Evolutionary conservation across 1,284 basidiomycete species (phyloP), one percentile per base, ranked within the genome.

Genomic region (Xanthoconium separans): DNA sequence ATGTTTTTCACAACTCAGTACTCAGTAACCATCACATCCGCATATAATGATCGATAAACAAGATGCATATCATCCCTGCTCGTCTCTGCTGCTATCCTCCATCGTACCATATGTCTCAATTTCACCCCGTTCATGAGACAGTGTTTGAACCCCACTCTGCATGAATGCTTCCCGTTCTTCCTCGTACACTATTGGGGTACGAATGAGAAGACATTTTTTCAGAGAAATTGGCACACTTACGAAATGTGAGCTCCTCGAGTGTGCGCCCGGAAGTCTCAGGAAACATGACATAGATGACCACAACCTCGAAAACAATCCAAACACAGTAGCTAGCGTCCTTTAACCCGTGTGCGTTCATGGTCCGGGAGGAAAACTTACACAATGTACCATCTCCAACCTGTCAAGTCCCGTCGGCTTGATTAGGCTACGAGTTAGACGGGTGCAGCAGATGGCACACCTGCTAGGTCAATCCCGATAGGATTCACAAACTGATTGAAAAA

Each of bases 171-270:
- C 60, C 9, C 34, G 51, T 34, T 60, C 62, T 18, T 3, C 39
- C 12, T 64, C 60, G 5, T 47, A 64, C 13, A 61, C 60, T 61
- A 34, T 47, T 6, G 12, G 11, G 27, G 7, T 16, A 40, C 36
- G 15, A 16, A 24, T 46, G n/a, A 61, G 20, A 34, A 31, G 9
- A 34, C 1, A 8, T n/a, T 33, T 18, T 7, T 13, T 6, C 11
- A 30, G 13, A 29, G 0, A 24, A 22, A 41, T 1, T 9, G 27
- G n/a, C 12, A 34, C 12, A 75, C 82, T 60, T 62, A 83, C 82
- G 65, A 74, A 84, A 84, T 2, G 82, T 74, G 15, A 85, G 69
- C 62, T 84, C 83, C 61, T 85, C 83, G 30, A 85, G 72, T 1
- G 81, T 79, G 33, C 76, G 75, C 16, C 77, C 72, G 2, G 79